phyloP scores from a whole-genome alignment of 768 basidiomycete species.

The Lactarius indigo region DNA sequence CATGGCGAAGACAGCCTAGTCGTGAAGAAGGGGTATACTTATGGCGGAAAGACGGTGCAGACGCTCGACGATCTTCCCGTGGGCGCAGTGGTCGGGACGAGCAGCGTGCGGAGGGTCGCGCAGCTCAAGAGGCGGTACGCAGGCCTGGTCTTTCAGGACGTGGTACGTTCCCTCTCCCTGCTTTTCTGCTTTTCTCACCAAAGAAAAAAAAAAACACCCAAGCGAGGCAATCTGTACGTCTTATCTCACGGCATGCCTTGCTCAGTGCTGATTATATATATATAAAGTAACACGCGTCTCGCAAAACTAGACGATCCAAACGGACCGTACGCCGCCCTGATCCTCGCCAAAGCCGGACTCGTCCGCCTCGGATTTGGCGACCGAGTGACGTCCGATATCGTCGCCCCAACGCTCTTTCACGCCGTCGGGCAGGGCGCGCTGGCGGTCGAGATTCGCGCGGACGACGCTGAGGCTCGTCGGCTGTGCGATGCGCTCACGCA shows the following conservation, averaged over 20 bases:
- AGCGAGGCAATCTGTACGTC: constrained; percentile 87
- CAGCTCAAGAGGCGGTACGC: constrained; percentile 81
- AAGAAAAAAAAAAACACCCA: neutral
- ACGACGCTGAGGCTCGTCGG: constrained; percentile 56
- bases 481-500: constrained; percentile 71
- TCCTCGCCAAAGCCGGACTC: constrained; percentile 92
- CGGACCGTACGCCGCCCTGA: constrained; percentile 78
- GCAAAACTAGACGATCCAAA: constrained; percentile 83
- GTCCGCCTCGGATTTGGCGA: constrained; percentile 70
- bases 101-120: constrained; percentile 88
- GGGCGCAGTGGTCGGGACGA: constrained; percentile 92
- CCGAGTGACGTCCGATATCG: constrained; percentile 72
- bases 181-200: constrained; percentile 1
- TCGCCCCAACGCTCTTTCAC: constrained; percentile 71
- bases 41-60: constrained; percentile 44
- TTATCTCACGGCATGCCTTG: neutral
- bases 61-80: constrained; percentile 77
- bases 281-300: constrained; percentile 77
- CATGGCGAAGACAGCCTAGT: constrained; percentile 88
- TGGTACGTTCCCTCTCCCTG: constrained; percentile 55
- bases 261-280: neutral
- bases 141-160: constrained; percentile 74
- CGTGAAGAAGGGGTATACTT: constrained; percentile 61
- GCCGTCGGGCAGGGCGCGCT: constrained; percentile 96
- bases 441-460: constrained; percentile 74